Percentiles rank a stretch among this genome's conserved stretches.
phyloP scores from a whole-genome alignment of 116 monocot species.

The Posidonia oceanica region DNA sequence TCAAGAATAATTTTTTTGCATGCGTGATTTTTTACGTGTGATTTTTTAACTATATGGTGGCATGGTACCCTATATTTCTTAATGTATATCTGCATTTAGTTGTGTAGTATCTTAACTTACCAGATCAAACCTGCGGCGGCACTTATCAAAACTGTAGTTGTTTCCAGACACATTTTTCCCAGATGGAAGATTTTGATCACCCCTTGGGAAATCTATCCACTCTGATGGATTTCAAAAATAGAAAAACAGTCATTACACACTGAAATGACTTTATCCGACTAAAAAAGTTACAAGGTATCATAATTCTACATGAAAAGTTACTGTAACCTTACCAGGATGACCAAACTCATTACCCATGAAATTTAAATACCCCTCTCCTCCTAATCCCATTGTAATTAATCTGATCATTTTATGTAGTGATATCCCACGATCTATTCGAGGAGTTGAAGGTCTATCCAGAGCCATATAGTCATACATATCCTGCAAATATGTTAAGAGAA shows the following conservation, averaged over 20 bases:
- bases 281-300: no score
- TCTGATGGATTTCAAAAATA: conserved; percentile 29
- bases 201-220: conserved; percentile 98
- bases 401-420: conserved; percentile 99
- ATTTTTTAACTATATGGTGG: no score
- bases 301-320: not conserved
- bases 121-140: conserved; percentile 91
- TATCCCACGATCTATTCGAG: conserved; percentile 89
- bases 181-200: conserved; percentile 61
- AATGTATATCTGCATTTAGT: not conserved
- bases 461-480: conserved; percentile 99
- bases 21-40: no score
- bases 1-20: no score
- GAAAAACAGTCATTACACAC: not conserved
- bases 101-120: conserved; percentile 32
- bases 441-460: conserved; percentile 81
- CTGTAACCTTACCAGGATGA: conserved; percentile 59
- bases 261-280: no score
- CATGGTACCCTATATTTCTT: no score
- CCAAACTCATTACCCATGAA: conserved; percentile 99
- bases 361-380: conserved; percentile 98
- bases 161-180: conserved; percentile 63
- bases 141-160: conserved; percentile 84
- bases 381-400: conserved; percentile 84
- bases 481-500: conserved; percentile 23